Percentiles rank a stretch among this genome's conserved stretches.
phyloP scores from a whole-genome alignment of 352 stramenopile species.

The Phytopythium boreale region DNA sequence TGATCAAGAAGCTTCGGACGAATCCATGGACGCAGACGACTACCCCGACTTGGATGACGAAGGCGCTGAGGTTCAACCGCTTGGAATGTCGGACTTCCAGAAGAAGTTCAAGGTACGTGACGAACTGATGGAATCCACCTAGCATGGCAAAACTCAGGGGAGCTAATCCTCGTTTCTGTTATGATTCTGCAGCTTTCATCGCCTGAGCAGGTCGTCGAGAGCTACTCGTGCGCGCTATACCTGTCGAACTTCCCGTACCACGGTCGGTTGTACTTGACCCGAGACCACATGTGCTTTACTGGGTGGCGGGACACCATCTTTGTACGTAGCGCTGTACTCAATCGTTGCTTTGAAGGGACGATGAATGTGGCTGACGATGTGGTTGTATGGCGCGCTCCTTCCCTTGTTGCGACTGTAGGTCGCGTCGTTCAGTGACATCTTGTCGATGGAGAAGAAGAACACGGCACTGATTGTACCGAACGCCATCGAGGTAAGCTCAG shows the following conservation, averaged over 20 bases:
- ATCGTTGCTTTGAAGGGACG: not conserved
- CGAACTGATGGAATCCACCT: not conserved
- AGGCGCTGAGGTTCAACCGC: conserved; percentile 26
- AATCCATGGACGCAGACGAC: conserved; percentile 31
- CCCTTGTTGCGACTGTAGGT: conserved; percentile 31
- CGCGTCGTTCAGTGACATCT: conserved; percentile 70
- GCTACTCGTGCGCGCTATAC: conserved; percentile 79
- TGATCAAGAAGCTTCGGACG: conserved; percentile 7
- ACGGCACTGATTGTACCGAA: conserved; percentile 84
- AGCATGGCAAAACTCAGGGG: not conserved
- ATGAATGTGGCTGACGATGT: not conserved
- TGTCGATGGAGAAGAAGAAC: conserved; percentile 80
- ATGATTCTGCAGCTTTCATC: conserved; percentile 41
- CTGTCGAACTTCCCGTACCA: conserved; percentile 81
- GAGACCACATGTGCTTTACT: conserved; percentile 73
- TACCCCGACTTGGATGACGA: conserved; percentile 12
- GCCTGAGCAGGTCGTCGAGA: conserved; percentile 80
- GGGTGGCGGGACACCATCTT: conserved; percentile 82
- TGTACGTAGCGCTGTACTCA: conserved; percentile 29
- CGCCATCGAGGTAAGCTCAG: conserved; percentile 63
- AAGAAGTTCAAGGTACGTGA: conserved; percentile 75
- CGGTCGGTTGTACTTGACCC: conserved; percentile 74
- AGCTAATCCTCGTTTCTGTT: conserved; percentile 8
- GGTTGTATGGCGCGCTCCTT: not conserved
- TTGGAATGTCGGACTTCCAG: conserved; percentile 70